phyloP scores from a whole-genome alignment of 495 filamentous ascomycete species.

The Daldinia grandis region DNA sequence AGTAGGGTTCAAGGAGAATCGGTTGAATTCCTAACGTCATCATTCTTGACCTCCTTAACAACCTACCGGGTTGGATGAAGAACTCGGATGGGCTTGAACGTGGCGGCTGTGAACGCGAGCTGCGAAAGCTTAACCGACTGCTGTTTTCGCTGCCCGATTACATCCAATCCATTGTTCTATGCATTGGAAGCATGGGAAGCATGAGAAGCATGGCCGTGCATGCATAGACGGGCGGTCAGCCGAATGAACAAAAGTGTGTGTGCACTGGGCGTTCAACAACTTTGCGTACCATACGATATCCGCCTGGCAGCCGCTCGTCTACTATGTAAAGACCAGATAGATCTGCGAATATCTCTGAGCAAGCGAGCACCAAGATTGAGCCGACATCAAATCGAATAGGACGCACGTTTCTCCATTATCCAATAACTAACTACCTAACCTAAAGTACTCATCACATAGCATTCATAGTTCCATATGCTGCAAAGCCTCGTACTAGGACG shows the following conservation, averaged over 20 bases:
- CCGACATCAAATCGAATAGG: slow-evolving; percentile 16
- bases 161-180: slow-evolving; percentile 19
- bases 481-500: neutral
- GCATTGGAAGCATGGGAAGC: slow-evolving; percentile 16
- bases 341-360: slow-evolving; percentile 28
- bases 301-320: slow-evolving; percentile 11
- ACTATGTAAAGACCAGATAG: slow-evolving; percentile 21
- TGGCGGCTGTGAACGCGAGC: slow-evolving; percentile 26
- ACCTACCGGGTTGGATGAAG: neutral
- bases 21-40: slow-evolving; percentile 31
- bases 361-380: slow-evolving; percentile 28
- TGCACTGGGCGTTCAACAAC: slow-evolving; percentile 2
- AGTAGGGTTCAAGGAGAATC: neutral
- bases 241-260: slow-evolving; percentile 11
- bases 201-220: slow-evolving; percentile 18
- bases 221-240: slow-evolving; percentile 40
- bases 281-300: slow-evolving; percentile 8
- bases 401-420: neutral
- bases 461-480: neutral
- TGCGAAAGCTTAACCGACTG: slow-evolving; percentile 31
- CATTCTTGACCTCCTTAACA: slow-evolving; percentile 23
- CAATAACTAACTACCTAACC: too few species aligned
- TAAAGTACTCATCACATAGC: neutral
- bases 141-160: slow-evolving; percentile 30
- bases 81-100: slow-evolving; percentile 23